Conservation (phyloP, 108 stramenopile genomes). For the Mediolabrus comicus region DNA sequence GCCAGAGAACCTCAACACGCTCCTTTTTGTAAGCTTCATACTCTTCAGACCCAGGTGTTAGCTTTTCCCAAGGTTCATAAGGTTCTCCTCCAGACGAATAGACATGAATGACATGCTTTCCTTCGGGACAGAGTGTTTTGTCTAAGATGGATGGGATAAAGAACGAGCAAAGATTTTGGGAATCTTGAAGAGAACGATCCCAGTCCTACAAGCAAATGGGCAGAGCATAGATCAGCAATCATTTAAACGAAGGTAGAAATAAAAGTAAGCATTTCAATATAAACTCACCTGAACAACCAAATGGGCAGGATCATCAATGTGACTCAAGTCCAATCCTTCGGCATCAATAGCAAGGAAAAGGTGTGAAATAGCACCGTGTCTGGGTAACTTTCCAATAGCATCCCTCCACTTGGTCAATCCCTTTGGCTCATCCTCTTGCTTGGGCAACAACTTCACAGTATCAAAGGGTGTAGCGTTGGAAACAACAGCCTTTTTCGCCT, state of each 20-base stretch:
- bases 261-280: neutral
- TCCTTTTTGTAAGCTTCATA: constrained; percentile 94
- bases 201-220: constrained; percentile 54
- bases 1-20: constrained; percentile 85
- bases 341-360: constrained; percentile 88
- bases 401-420: constrained; percentile 74
- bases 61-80: constrained; percentile 94
- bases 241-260: neutral
- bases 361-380: constrained; percentile 89
- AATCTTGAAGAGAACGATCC: constrained; percentile 88
- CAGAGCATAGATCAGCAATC: neutral
- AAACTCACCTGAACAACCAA: constrained; percentile 74
- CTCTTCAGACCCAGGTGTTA: constrained; percentile 76
- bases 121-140: constrained; percentile 86
- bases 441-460: constrained; percentile 82
- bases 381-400: constrained; percentile 74
- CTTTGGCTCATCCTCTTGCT: constrained; percentile 46
- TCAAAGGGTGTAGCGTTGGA: constrained; percentile 94
- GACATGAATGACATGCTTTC: constrained; percentile 95
- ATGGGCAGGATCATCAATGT: constrained; percentile 89
- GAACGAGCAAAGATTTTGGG: constrained; percentile 88
- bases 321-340: constrained; percentile 74
- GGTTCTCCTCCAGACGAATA: constrained; percentile 94
- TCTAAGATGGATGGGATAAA: constrained; percentile 91
- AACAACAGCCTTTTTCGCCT: constrained; percentile 91